Base-by-base conservation (phyloP, 2,329 filamentous ascomycete genomes). In the Trichophyton verrucosum region DNA sequence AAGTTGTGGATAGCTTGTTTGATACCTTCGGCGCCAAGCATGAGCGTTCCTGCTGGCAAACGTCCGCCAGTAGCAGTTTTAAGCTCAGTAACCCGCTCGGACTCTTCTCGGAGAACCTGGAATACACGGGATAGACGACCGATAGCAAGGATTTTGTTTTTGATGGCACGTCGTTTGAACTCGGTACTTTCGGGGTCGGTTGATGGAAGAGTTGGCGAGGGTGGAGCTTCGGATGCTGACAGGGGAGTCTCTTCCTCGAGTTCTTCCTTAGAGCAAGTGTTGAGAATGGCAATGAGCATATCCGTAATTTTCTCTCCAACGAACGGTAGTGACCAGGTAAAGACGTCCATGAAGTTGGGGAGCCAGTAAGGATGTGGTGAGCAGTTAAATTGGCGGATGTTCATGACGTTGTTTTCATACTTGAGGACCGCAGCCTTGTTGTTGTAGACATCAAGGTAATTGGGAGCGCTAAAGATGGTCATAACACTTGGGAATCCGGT, bases 351-450 rank as follows among this genome's bases (percentile, higher is more conserved):
- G 73, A 99, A 99, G 79, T 99, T 99, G 60, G 94, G 94, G 57
- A 99, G 83, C 94, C 94, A 99, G 80, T 99, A 99, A 5, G 94
- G 94, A 74, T 99, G 94, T 38, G 94, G 94, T 22, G 94, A 97
- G 82, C 92, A 99, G 81, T 99, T 99, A 80, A 99, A 99, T 76
- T 99, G 94, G 62, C 94, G 85, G 72, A 99, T 99, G 80, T 99
- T 99, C 94, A 99, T 99, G 64, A 99, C 94, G 71, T 99, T 99
- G 77, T 99, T 99, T 78, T 99, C 94, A 74, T 99, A 99, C 78
- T 99, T 99, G 69, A 99, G 80, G 46, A 99, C 94, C 0, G 94
- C 94, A 1, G 94, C 94, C 80, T 99, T 99, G 82, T 99, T 99
- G 84, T 99, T 99, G 78, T 99, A 99, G 42, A 99, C 91, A 71